Percentiles rank a stretch among this genome's conserved stretches.
phyloP scores from a whole-genome alignment of 768 basidiomycete species.

The Pleurotus eryngii region DNA sequence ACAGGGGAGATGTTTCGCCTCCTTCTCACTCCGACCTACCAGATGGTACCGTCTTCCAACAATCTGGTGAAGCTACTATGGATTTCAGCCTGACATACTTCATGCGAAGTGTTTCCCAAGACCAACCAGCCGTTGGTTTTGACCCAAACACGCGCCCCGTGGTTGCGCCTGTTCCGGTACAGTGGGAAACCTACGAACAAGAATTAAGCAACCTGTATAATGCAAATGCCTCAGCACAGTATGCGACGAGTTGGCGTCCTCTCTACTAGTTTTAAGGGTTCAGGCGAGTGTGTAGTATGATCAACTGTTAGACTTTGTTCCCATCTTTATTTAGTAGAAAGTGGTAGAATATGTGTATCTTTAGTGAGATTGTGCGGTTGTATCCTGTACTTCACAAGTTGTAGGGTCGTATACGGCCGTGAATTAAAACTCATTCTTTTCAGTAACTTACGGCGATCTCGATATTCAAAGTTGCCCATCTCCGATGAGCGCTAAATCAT shows the following conservation, averaged over 20 bases:
- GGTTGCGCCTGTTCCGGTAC: neutral
- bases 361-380: neutral
- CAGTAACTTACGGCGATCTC: conserved; percentile 3
- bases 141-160: neutral
- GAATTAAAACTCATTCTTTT: neutral
- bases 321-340: too few relatives aligned
- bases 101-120: conserved; percentile 33
- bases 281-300: neutral
- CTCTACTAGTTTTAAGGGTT: neutral
- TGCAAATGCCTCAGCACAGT: neutral
- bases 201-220: conserved; percentile 4
- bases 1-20: conserved; percentile 11
- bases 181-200: neutral
- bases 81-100: conserved; percentile 48
- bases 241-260: neutral
- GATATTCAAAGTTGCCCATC: neutral
- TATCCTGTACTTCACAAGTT: neutral
- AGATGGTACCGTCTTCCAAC: conserved; percentile 17
- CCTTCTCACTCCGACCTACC: conserved; percentile 7
- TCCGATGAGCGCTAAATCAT: conserved; percentile 3
- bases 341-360: too few relatives aligned
- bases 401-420: neutral
- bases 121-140: conserved; percentile 6
- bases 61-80: conserved; percentile 33
- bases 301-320: too few relatives aligned